Conservation (phyloP, 108 stramenopile genomes). For the Pseudonitzschia multiseries region DNA sequence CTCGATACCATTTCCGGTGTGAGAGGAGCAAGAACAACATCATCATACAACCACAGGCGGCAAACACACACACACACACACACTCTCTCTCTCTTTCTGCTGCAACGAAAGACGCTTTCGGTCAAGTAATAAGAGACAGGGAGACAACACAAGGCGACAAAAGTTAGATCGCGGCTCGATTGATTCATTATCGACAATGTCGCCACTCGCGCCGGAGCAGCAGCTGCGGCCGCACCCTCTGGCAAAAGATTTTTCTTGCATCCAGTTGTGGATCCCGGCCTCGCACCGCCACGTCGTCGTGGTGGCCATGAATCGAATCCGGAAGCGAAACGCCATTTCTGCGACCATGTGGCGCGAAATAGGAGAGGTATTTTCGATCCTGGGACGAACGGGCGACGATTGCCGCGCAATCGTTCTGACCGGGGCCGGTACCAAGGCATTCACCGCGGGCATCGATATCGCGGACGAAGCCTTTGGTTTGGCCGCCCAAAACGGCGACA, state of each 20-base stretch:
- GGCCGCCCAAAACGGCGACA: not conserved
- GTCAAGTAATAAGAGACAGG: too few species aligned
- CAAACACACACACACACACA: too few species aligned
- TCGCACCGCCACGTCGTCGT: slow-evolving; percentile 42
- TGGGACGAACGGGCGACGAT: slow-evolving; percentile 53
- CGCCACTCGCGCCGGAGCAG: not conserved
- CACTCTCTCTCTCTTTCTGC: too few species aligned
- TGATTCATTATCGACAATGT: not conserved
- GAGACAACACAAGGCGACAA: too few species aligned
- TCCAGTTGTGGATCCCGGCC: not conserved
- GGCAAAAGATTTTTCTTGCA: not conserved
- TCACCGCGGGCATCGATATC: slow-evolving; percentile 76
- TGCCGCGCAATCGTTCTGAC: slow-evolving; percentile 62
- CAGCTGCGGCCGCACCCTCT: not conserved
- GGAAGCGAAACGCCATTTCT: slow-evolving; percentile 74
- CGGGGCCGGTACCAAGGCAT: slow-evolving; percentile 62
- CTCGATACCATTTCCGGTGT: too few species aligned
- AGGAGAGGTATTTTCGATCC: slow-evolving; percentile 50
- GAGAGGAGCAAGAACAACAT: too few species aligned
- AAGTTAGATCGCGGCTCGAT: too few species aligned
- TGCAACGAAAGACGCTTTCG: too few species aligned
- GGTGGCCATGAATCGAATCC: slow-evolving; percentile 53
- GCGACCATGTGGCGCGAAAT: slow-evolving; percentile 76
- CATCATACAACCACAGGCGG: too few species aligned
- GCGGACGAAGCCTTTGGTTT: slow-evolving; percentile 53